These are phyloP conservation scores for Trypanosoma theileri DNA, from an alignment of 208 protist species.

Conservation along the genomic window DNA sequence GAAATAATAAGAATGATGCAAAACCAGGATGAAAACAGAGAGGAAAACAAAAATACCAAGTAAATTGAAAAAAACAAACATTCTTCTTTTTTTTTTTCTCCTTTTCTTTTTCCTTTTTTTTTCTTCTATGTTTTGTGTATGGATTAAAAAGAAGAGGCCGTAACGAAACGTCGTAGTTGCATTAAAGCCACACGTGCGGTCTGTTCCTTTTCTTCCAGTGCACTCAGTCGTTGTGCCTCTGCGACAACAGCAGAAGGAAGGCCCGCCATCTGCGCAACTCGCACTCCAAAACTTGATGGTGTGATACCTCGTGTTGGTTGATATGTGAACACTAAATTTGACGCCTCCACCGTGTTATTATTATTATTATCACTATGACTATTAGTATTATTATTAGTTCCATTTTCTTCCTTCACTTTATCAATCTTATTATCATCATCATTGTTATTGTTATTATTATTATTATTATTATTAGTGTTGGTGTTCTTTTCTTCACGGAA, in stretches of 20 bases:
- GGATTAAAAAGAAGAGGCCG: not conserved
- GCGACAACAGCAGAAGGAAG: constrained; percentile 70
- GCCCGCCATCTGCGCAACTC: constrained; percentile 81
- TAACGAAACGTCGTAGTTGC: constrained; percentile 29
- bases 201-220: constrained; percentile 47
- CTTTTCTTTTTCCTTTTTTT: not conserved
- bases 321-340: constrained; percentile 80
- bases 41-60: not conserved
- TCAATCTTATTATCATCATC: too few relatives aligned
- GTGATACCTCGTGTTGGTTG: constrained; percentile 77
- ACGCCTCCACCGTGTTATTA: constrained; percentile 7
- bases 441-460: constrained; percentile 60
- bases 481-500: constrained; percentile 84
- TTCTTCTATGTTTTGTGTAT: not conserved
- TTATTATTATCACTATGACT: constrained; percentile 65
- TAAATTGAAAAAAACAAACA: too few relatives aligned
- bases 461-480: constrained; percentile 42
- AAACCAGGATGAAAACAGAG: too few relatives aligned
- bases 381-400: constrained; percentile 69
- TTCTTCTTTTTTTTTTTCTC: not conserved
- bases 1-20: not conserved
- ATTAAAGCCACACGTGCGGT: constrained; percentile 28
- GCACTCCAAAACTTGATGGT: constrained; percentile 90
- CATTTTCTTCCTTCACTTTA: not conserved
- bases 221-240: constrained; percentile 55